Percentiles rank a stretch among this genome's conserved stretches.
Conservation (phyloP, 1,284 basidiomycete species). For the Austroboletus novae-zelandiae region DNA sequence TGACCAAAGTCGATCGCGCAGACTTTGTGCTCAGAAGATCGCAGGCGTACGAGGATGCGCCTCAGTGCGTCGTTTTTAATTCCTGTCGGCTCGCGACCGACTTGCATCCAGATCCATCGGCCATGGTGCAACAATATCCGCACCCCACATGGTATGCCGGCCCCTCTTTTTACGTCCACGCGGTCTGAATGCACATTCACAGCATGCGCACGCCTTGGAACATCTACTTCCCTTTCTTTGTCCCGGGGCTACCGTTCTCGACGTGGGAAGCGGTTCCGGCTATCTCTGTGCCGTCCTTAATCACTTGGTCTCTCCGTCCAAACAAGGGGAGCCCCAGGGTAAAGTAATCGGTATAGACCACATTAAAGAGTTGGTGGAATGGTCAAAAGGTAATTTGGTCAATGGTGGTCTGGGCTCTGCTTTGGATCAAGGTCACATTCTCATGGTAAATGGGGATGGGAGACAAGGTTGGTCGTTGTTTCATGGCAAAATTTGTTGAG, state of each 20-base stretch:
- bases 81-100: background rate
- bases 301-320: conserved; percentile 54
- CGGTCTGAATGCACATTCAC: conserved; percentile 1
- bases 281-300: conserved; percentile 78
- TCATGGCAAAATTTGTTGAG: background rate
- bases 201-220: conserved; percentile 84
- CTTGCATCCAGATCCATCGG: conserved; percentile 58
- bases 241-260: conserved; percentile 73
- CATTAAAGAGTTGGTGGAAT: conserved; percentile 73
- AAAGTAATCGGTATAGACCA: conserved; percentile 92
- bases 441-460: conserved; percentile 79
- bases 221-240: conserved; percentile 68
- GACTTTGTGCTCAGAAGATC: conserved; percentile 60
- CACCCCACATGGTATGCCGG: conserved; percentile 78
- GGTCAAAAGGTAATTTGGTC: conserved; percentile 67
- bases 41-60: conserved; percentile 76
- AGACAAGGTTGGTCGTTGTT: conserved; percentile 52
- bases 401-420: conserved; percentile 63
- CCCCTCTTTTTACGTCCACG: background rate
- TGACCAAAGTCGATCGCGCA: conserved; percentile 70
- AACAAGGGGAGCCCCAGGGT: conserved; percentile 40
- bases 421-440: conserved; percentile 52
- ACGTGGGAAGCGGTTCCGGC: conserved; percentile 79
- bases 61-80: conserved; percentile 48
- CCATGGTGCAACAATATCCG: conserved; percentile 83